A percentile compares a stretch with the other conserved stretches of the same genome.
These are phyloP conservation scores for Malassezia restricta DNA, from an alignment of 1,284 basidiomycete species.

Conservation along the genomic window DNA sequence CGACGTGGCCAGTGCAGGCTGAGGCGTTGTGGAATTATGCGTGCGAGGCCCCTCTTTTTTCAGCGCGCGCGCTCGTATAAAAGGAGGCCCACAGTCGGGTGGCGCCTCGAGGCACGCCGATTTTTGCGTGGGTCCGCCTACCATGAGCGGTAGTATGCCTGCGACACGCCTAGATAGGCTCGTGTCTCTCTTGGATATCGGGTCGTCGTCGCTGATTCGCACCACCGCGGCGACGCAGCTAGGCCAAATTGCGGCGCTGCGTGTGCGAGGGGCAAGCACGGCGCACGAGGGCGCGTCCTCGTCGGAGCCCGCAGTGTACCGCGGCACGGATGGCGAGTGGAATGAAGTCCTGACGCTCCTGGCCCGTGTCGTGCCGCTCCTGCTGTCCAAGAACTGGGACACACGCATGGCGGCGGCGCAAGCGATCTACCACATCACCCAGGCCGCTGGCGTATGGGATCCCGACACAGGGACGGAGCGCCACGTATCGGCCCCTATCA, in stretches of 20 bases:
- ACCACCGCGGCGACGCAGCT: slow-evolving; percentile 83
- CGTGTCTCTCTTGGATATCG: slow-evolving; percentile 76
- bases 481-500: slow-evolving; percentile 17
- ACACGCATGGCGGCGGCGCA: slow-evolving; percentile 71
- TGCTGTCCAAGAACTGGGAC: slow-evolving; percentile 76
- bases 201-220: slow-evolving; percentile 70
- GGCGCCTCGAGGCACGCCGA: no score
- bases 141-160: slow-evolving; percentile 1
- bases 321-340: slow-evolving; percentile 58
- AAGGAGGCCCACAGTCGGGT: no score
- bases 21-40: background rate
- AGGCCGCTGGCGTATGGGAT: slow-evolving; percentile 67
- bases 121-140: no score
- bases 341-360: slow-evolving; percentile 49
- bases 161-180: slow-evolving; percentile 63
- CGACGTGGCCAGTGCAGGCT: background rate
- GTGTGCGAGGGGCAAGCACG: slow-evolving; percentile 49
- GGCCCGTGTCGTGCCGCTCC: slow-evolving; percentile 65
- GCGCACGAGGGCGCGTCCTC: slow-evolving; percentile 13
- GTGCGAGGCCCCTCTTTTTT: background rate
- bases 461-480: slow-evolving; percentile 14
- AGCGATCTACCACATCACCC: slow-evolving; percentile 72
- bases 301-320: slow-evolving; percentile 16
- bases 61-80: background rate
- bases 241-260: slow-evolving; percentile 61